Percentiles rank a stretch among this genome's conserved stretches.
Conservation (phyloP, 2,329 filamentous ascomycete species). For the Botrytis fragariae region DNA sequence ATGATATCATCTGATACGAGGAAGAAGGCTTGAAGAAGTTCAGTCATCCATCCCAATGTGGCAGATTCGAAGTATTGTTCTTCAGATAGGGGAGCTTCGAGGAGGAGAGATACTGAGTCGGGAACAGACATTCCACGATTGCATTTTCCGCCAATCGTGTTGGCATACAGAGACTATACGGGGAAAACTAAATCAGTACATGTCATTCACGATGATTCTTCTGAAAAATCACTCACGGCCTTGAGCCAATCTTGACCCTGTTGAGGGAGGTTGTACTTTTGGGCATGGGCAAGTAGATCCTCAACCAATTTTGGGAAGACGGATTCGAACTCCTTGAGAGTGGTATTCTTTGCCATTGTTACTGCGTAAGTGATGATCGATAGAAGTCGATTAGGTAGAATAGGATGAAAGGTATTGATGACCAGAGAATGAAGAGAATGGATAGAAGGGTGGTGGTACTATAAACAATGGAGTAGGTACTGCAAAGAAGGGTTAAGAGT, state of each 20-base stretch:
- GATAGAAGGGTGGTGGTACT: not conserved
- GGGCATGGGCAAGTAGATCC: conserved; percentile 75
- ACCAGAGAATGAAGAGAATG: conserved; percentile 2
- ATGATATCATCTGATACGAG: conserved; percentile 98
- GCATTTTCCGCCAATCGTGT: conserved; percentile 92
- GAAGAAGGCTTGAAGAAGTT: conserved; percentile 98
- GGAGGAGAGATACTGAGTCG: conserved; percentile 80
- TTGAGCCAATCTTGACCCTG: conserved; percentile 84
- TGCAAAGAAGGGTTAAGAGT: not conserved
- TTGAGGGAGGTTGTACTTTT: conserved; percentile 78
- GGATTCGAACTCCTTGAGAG: conserved; percentile 81
- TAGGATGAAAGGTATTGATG: conserved; percentile 14
- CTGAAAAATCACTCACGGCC: conserved; percentile 30
- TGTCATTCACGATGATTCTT: not conserved
- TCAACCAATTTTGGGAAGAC: conserved; percentile 84
- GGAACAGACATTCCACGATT: conserved; percentile 98
- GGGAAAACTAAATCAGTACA: conserved; percentile 19
- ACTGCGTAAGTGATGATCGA: not conserved
- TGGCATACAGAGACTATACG: conserved; percentile 72
- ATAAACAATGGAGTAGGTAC: not conserved
- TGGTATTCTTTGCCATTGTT: conserved; percentile 67
- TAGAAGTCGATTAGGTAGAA: conserved; percentile 3
- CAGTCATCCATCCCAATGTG: conserved; percentile 93
- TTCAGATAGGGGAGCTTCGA: conserved; percentile 66
- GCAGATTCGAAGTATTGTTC: conserved; percentile 87